A percentile compares a stretch with the other conserved stretches of the same genome.
Evolutionary conservation across 192 early-diverging fungal species (phyloP).

Genomic region (Mortierella alpina): DNA sequence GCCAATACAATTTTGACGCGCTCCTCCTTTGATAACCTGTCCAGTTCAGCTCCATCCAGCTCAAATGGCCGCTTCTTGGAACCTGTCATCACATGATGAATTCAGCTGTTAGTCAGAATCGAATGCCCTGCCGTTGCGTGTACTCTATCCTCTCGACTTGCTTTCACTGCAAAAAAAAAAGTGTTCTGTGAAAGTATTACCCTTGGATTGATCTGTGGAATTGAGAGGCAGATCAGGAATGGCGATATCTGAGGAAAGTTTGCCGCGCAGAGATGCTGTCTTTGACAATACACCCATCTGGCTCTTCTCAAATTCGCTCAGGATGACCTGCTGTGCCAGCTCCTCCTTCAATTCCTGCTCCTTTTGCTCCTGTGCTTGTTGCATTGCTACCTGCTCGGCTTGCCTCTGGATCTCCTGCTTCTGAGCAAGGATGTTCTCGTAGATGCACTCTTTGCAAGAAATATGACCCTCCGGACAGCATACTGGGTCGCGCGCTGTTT

Average conservation of each 20-base stretch:
- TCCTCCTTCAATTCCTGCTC: conserved; percentile 55
- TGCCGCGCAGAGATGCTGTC: conserved; percentile 18
- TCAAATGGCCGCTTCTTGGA: conserved; percentile 36
- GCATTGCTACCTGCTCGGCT: conserved; percentile 57
- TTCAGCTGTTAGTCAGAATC: not conserved
- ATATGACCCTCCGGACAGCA: conserved; percentile 83
- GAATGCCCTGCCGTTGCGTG: no score
- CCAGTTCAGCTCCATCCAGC: conserved; percentile 35
- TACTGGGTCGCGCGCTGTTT: conserved; percentile 76
- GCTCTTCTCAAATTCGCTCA: conserved; percentile 71
- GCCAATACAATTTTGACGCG: conserved; percentile 33
- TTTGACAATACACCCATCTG: conserved; percentile 67
- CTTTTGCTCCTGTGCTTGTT: conserved; percentile 58
- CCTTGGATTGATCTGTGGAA: not conserved
- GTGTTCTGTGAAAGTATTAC: not conserved
- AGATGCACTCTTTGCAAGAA: conserved; percentile 91
- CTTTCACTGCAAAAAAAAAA: not conserved
- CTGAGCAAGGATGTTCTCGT: conserved; percentile 85
- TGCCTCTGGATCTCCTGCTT: conserved; percentile 81
- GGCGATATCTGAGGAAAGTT: not conserved
- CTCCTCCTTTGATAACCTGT: conserved; percentile 42
- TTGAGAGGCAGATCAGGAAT: not conserved
- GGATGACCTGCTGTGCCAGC: conserved; percentile 63
- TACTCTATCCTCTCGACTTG: no score
- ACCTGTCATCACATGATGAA: not conserved